phyloP scores from a whole-genome alignment of 208 protist species.

The Tritrichomonas musculus region DNA sequence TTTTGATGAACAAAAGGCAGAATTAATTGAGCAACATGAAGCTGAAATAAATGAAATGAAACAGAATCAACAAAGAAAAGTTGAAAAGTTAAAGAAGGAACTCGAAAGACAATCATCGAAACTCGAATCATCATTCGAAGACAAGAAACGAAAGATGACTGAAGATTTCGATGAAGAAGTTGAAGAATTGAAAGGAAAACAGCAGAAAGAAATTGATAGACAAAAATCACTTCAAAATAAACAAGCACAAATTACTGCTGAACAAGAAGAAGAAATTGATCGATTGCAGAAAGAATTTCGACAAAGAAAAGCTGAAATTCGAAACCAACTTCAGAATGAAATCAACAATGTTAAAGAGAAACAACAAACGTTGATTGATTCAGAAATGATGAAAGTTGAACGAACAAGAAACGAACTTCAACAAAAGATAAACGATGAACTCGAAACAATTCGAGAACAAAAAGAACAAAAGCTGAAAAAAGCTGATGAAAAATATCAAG shows the following conservation, averaged over 20 bases:
- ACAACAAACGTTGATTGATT: too few relatives aligned
- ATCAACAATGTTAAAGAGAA: too few relatives aligned
- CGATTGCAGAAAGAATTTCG: neutral
- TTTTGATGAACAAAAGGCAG: neutral
- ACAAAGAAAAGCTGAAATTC: neutral
- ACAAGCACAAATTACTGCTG: neutral
- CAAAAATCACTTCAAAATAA: neutral
- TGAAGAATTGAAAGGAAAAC: neutral
- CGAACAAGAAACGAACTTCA: neutral
- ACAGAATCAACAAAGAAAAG: neutral
- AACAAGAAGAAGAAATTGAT: neutral
- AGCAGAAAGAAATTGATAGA: neutral
- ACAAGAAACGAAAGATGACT: neutral
- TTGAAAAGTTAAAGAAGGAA: neutral
- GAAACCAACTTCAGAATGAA: too few relatives aligned
- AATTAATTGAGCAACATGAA: neutral
- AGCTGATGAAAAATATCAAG: too few relatives aligned
- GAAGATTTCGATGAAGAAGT: neutral
- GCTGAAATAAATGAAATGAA: neutral
- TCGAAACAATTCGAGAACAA: neutral
- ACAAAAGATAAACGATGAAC: neutral
- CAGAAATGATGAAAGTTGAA: too few relatives aligned
- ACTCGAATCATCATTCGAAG: neutral
- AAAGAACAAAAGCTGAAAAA: too few relatives aligned
- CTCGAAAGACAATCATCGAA: neutral